Base-by-base conservation (phyloP, 2,329 filamentous ascomycete species). In the Phialocephala sp. region DNA sequence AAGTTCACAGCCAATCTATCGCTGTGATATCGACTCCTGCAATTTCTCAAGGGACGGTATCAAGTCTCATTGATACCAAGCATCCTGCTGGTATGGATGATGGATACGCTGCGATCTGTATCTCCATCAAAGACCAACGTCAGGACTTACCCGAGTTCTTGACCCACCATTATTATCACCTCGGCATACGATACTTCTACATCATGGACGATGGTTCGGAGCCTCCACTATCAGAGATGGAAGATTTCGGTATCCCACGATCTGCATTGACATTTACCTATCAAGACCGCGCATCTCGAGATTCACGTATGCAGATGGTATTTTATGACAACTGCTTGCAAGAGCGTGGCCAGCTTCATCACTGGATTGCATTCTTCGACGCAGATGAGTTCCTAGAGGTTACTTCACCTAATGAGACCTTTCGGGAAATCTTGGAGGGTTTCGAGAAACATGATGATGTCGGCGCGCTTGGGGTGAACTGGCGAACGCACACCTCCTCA, bases 351-450 rank as follows among this genome's bases (percentile, higher is more conserved):
- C 11, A 14, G 6, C 50, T 27, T 15, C 75, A 77, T 64, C 75
- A 69, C 11, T 77, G 76, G 75, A 74, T 77, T 20, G 76, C 71
- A 9, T 77, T 75, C 62, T 67, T 77, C 36, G 76, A 77, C 66
- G 68, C 66, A 22, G 75, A 77, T 60, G 76, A 75, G 58, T 75
- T 72, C 50, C 65, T 73, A 6, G 63, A 72, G 20, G 50, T 54
- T 5, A 68, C 69, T 47, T 47, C 69, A 15, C 63, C 63, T 1
- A 59, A 67, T 2, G 69, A 76, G 56, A 76, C 71, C 0, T 59
- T 77, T 2, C 64, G 66, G 14, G 68, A 72, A 3, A 63, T 78
- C 12, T 67, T 78, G 32, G 67, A 66, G 41, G 65, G 45, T 4
- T 72, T 75, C 24, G 72, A 76, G 58, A 59, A 68, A 2, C 62